Conservation (phyloP, 2,329 filamentous ascomycete species). For the Trichoderma sp. region DNA sequence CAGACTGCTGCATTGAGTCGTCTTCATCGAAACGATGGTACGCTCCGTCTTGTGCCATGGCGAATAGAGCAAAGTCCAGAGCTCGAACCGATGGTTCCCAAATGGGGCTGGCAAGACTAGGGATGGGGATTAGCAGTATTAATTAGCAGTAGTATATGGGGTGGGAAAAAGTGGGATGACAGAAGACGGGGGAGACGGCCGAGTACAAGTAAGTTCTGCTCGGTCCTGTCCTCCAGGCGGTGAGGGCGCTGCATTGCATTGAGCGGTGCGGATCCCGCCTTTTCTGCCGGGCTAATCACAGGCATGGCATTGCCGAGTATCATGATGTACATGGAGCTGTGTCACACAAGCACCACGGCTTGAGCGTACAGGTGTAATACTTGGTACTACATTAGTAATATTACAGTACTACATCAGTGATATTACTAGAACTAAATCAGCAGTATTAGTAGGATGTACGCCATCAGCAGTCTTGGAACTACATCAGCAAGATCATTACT, state of each 20-base stretch:
- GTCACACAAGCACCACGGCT: neutral
- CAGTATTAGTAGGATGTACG: too few species aligned
- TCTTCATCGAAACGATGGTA: neutral
- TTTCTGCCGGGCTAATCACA: neutral
- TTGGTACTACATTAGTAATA: neutral
- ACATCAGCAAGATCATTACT: too few species aligned
- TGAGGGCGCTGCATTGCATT: neutral
- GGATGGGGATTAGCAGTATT: neutral
- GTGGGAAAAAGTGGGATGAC: neutral
- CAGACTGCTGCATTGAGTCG: neutral
- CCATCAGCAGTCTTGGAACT: neutral
- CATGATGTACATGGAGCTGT: neutral
- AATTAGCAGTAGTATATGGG: neutral
- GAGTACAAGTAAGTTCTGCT: neutral
- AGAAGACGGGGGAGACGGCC: neutral
- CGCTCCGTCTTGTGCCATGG: neutral
- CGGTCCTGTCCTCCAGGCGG: neutral
- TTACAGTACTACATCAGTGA: too few species aligned
- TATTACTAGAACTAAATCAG: too few species aligned
- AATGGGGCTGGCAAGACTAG: neutral
- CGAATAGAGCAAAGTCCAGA: neutral
- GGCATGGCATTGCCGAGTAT: neutral
- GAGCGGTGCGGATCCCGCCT: neutral
- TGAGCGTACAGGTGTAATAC: too few species aligned
- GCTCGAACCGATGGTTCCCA: neutral